A percentile compares a stretch with the other conserved stretches of the same genome.
Evolutionary conservation across 2,329 filamentous ascomycete genomes (phyloP).

Genomic region (Aspergillus sp.): DNA sequence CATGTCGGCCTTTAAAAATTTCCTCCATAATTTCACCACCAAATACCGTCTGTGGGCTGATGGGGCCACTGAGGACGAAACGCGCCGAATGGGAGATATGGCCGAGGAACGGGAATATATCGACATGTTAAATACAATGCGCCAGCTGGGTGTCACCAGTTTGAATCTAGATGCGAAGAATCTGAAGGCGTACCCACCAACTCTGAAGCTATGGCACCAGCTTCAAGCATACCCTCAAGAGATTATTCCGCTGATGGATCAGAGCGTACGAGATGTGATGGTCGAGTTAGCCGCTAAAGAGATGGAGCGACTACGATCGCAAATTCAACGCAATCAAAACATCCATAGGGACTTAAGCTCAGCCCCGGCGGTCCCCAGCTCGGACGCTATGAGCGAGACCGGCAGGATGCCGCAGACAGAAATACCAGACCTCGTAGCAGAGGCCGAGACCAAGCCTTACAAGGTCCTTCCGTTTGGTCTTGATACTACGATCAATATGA

Average conservation of each 20-base stretch:
- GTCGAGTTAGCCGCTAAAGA: constrained; percentile 82
- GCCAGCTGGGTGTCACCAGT: constrained; percentile 77
- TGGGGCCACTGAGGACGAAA: constrained; percentile 76
- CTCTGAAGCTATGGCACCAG: constrained; percentile 93
- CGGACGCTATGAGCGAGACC: constrained; percentile 61
- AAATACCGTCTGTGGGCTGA: constrained; percentile 94
- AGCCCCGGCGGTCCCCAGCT: constrained; percentile 74
- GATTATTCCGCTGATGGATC: constrained; percentile 95
- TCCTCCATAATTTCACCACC: constrained; percentile 83
- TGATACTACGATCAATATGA: constrained; percentile 82
- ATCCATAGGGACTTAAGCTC: constrained; percentile 64
- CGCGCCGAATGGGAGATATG: constrained; percentile 63
- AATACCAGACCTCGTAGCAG: constrained; percentile 69
- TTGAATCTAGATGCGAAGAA: constrained; percentile 88
- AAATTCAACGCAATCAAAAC: constrained; percentile 47
- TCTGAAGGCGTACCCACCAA: constrained; percentile 88
- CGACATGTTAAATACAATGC: constrained; percentile 84
- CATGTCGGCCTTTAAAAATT: constrained; percentile 84
- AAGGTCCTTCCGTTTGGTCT: constrained; percentile 87
- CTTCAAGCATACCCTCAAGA: constrained; percentile 92
- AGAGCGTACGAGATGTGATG: constrained; percentile 89
- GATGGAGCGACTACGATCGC: constrained; percentile 67
- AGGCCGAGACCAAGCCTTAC: constrained; percentile 77
- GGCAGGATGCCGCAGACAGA: constrained; percentile 35
- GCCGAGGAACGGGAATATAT: constrained; percentile 80